A percentile compares a stretch with the other conserved stretches of the same genome.
Evolutionary conservation across 805 yeast genomes (phyloP).

Genomic region (Clavispora santaluciae): DNA sequence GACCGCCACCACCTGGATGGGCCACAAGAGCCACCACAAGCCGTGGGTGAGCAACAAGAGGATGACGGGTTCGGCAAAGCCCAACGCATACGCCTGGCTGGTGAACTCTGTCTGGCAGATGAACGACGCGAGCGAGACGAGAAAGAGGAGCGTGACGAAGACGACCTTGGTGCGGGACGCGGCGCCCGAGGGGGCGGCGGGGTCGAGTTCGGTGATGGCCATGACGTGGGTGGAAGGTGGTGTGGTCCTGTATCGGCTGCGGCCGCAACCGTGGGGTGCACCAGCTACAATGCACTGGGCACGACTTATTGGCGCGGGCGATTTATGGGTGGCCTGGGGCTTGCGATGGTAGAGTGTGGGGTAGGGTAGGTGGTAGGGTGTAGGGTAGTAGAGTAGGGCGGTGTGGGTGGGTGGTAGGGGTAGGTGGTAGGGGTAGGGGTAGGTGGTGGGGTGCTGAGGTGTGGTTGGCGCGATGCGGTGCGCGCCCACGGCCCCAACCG

Average conservation of each 20-base stretch:
- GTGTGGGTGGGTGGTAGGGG: no score
- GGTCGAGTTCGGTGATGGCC: constrained; percentile 32
- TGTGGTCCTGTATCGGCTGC: background rate
- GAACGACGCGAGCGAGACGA: constrained; percentile 47
- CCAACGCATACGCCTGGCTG: constrained; percentile 54
- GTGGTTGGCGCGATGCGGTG: no score
- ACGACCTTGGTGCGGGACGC: constrained; percentile 34
- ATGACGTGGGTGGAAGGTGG: constrained; percentile 11
- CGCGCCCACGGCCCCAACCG: no score
- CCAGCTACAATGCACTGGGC: no score
- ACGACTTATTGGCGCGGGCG: no score
- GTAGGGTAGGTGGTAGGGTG: no score
- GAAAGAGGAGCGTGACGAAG: constrained; percentile 29
- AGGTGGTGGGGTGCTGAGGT: background rate
- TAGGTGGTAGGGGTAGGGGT: no score
- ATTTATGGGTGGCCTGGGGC: no score
- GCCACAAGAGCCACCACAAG: constrained; percentile 72
- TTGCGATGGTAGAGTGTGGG: no score
- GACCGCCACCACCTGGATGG: constrained; percentile 52
- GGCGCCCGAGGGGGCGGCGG: constrained; percentile 14
- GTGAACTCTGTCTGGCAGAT: constrained; percentile 80
- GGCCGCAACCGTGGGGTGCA: no score
- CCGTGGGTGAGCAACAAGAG: constrained; percentile 70
- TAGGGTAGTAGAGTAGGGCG: no score
- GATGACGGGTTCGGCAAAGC: constrained; percentile 66